These are phyloP conservation scores for Voacanga thouarsii DNA, from an alignment of 257 asterid genomes.

Conservation along the genomic window DNA sequence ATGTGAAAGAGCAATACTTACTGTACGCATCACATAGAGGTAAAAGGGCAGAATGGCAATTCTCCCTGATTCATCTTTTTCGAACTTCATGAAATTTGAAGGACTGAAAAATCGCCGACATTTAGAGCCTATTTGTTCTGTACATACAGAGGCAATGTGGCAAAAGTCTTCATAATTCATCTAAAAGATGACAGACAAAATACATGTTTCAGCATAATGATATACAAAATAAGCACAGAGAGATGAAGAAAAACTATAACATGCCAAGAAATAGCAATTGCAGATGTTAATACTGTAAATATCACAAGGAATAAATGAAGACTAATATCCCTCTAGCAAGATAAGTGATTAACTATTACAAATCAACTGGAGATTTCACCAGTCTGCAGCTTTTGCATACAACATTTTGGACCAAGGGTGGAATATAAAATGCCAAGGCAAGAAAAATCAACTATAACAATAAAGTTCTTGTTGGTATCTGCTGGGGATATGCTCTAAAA, in stretches of 20 bases:
- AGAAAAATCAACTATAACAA: neutral
- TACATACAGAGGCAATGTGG: slow-evolving; percentile 98
- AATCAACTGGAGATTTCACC: neutral
- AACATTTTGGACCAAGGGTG: neutral
- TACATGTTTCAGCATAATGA: slow-evolving; percentile 28
- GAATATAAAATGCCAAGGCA: neutral
- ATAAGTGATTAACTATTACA: neutral
- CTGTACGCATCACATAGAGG: slow-evolving; percentile 99
- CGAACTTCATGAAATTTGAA: slow-evolving; percentile 99
- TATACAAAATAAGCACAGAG: slow-evolving; percentile 4
- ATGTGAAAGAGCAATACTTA: slow-evolving; percentile 32
- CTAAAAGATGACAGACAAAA: slow-evolving; percentile 40
- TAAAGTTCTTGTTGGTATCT: neutral
- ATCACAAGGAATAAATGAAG: neutral
- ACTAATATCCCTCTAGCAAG: neutral
- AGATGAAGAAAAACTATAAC: neutral
- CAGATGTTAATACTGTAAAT: neutral
- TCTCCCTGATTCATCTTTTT: slow-evolving; percentile 96
- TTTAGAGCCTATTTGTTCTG: slow-evolving; percentile 97
- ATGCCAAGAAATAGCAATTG: neutral
- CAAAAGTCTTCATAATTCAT: slow-evolving; percentile 99
- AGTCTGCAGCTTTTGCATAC: neutral
- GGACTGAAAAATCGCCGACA: slow-evolving; percentile 95
- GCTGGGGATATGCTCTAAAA: too few relatives aligned
- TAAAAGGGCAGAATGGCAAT: slow-evolving; percentile 96